These are phyloP conservation scores for Schwanniomyces sp. DNA, from an alignment of 805 yeast species.

Conservation along the genomic window DNA sequence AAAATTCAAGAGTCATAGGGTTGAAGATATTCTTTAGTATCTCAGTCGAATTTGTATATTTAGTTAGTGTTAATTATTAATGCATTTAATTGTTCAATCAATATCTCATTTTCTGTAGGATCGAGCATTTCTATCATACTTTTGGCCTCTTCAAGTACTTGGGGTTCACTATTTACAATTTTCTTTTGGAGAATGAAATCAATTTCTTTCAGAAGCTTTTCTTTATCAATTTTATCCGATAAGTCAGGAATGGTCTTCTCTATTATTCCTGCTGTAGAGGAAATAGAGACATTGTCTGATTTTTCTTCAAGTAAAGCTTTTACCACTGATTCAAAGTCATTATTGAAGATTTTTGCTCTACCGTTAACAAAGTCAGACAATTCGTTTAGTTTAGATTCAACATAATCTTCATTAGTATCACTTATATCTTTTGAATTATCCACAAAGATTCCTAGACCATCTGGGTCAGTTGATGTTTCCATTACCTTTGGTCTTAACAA, in stretches of 20 bases:
- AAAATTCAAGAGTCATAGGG: slow-evolving; percentile 80
- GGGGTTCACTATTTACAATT: background rate
- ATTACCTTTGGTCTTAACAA: slow-evolving; percentile 13
- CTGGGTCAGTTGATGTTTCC: background rate
- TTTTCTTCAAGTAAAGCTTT: slow-evolving; percentile 8
- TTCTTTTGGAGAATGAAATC: slow-evolving; percentile 7
- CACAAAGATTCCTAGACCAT: slow-evolving; percentile 7
- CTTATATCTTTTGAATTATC: background rate
- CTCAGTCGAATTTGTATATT: slow-evolving; percentile 1
- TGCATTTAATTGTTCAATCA: slow-evolving; percentile 20
- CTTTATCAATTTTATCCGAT: slow-evolving; percentile 10
- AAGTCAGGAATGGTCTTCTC: slow-evolving; percentile 4
- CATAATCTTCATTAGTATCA: slow-evolving; percentile 10
- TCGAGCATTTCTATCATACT: slow-evolving; percentile 11
- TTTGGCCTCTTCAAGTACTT: slow-evolving; percentile 10
- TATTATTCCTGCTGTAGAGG: slow-evolving; percentile 15
- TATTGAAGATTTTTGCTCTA: slow-evolving; percentile 16
- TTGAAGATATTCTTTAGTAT: slow-evolving; percentile 48
- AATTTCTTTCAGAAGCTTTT: slow-evolving; percentile 10
- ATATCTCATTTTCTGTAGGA: slow-evolving; percentile 17
- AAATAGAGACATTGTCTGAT: slow-evolving; percentile 11
- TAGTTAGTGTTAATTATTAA: slow-evolving; percentile 11
- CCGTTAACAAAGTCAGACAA: slow-evolving; percentile 20
- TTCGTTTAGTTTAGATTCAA: slow-evolving; percentile 21
- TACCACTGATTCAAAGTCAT: slow-evolving; percentile 20